phyloP scores from a whole-genome alignment of 2,329 filamentous ascomycete species.

The Fusarium sp. region DNA sequence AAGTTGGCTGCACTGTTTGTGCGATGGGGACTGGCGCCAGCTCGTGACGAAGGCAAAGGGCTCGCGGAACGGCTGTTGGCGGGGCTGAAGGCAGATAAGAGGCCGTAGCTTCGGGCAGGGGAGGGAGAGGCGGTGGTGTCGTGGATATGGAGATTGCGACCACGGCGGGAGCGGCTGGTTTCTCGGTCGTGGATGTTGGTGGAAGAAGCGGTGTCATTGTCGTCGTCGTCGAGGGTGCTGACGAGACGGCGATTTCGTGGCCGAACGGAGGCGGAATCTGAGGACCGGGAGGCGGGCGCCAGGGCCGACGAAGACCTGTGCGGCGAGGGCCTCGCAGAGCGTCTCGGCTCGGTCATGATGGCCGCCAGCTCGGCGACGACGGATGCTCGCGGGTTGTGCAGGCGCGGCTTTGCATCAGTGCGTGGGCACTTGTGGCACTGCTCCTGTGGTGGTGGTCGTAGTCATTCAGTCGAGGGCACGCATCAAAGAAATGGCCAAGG shows the following conservation, averaged over 20 bases:
- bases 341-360: constrained; percentile 56
- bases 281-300: constrained; percentile 59
- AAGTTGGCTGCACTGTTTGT: constrained; percentile 57
- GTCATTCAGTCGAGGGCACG: constrained; percentile 38
- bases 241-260: constrained; percentile 67
- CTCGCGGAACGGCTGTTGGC: constrained; percentile 62
- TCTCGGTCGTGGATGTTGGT: constrained; percentile 28
- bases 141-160: constrained; percentile 39
- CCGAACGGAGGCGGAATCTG: constrained; percentile 60
- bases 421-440: constrained; percentile 38
- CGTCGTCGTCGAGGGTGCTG: constrained; percentile 50
- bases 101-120: constrained; percentile 54
- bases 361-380: constrained; percentile 54
- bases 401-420: constrained; percentile 53
- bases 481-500: constrained; percentile 29
- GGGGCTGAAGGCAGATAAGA: constrained; percentile 55
- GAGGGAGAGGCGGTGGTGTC: constrained; percentile 42
- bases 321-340: constrained; percentile 51
- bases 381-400: constrained; percentile 48
- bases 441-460: constrained; percentile 30
- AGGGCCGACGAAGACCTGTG: constrained; percentile 64
- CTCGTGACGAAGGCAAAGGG: constrained; percentile 64
- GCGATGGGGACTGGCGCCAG: constrained; percentile 47
- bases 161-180: constrained; percentile 37
- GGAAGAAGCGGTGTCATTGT: constrained; percentile 37